Percentiles rank a stretch among this genome's conserved stretches.
Evolutionary conservation across 1,284 basidiomycete species (phyloP).

Genomic region (Ustilago crameri): DNA sequence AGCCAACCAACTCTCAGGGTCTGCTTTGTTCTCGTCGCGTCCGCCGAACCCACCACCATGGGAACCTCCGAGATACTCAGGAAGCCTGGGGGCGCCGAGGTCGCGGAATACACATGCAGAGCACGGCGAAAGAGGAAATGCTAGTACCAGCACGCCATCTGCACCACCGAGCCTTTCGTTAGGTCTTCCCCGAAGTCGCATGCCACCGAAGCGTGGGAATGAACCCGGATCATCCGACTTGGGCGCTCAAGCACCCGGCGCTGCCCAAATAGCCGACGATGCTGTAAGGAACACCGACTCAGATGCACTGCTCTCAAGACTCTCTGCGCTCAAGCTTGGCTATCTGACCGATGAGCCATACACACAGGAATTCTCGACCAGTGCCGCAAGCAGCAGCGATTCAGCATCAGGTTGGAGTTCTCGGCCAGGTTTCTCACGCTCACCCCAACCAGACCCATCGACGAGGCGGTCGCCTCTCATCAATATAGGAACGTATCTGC

Average conservation of each 20-base stretch:
- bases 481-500: slow-evolving; percentile 91
- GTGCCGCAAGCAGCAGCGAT: not conserved
- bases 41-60: not conserved
- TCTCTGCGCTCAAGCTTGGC: slow-evolving; percentile 70
- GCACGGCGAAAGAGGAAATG: not conserved
- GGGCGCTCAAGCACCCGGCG: not conserved
- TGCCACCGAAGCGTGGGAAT: not conserved
- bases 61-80: not conserved
- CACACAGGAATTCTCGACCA: slow-evolving; percentile 34
- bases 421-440: not conserved
- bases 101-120: not conserved
- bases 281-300: slow-evolving; percentile 79
- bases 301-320: slow-evolving; percentile 79
- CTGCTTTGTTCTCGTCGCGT: not conserved
- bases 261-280: slow-evolving; percentile 70
- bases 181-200: slow-evolving; percentile 22
- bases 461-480: slow-evolving; percentile 81
- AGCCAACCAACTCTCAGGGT: not conserved
- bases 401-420: not conserved
- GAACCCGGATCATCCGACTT: not conserved
- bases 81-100: slow-evolving; percentile 7
- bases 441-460: slow-evolving; percentile 52
- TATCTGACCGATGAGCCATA: slow-evolving; percentile 44
- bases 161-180: slow-evolving; percentile 24
- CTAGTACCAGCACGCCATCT: slow-evolving; percentile 3